phyloP scores from a whole-genome alignment of 164 flowering plant genomes.

The Magnolia officinalis region DNA sequence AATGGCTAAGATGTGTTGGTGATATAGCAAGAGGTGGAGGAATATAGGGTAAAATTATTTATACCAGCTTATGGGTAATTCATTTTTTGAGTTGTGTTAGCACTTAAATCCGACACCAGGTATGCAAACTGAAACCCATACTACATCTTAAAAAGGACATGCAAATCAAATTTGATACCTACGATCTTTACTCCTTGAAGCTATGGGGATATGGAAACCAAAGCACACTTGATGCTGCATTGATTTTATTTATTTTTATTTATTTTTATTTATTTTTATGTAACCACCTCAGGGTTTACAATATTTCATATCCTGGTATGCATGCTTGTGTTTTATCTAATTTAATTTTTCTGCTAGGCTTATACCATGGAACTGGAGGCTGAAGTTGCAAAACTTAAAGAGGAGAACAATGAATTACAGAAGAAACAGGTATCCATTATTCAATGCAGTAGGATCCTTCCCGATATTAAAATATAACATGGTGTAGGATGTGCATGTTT shows the following conservation, averaged over 20 bases:
- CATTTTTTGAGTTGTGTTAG: neutral
- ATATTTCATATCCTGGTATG: neutral
- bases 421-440: conserved; percentile 57
- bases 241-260: neutral
- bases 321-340: neutral
- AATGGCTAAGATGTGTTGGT: no score
- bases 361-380: conserved; percentile 93
- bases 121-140: neutral
- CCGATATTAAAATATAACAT: neutral
- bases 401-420: conserved; percentile 63
- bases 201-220: neutral
- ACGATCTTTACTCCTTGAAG: neutral
- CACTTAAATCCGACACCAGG: neutral
- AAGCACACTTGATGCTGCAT: neutral
- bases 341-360: conserved; percentile 45
- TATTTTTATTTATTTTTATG: no score
- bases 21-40: no score
- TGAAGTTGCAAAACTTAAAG: conserved; percentile 85
- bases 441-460: neutral
- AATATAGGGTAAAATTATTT: neutral
- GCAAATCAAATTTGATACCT: neutral
- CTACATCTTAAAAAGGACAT: neutral
- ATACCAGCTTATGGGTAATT: neutral
- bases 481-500: neutral
- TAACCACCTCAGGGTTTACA: neutral